Conservation (phyloP, 805 yeast species). For the Nakazawaea wickerhamii region DNA sequence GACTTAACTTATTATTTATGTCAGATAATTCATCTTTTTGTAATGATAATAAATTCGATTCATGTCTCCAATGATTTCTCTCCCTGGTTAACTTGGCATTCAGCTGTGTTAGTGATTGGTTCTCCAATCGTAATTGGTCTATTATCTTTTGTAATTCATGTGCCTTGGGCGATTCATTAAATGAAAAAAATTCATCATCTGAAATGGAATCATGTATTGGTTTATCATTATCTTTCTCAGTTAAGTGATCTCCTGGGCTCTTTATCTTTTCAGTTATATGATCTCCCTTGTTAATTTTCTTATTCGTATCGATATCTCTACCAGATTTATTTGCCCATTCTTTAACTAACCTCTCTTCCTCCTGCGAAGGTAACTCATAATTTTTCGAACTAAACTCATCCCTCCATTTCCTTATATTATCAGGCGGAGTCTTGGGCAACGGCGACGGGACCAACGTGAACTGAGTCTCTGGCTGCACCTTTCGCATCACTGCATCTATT, state of each 20-base stretch:
- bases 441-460: slow-evolving; percentile 8
- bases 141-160: background rate
- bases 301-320: too few species aligned
- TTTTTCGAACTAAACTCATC: background rate
- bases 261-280: background rate
- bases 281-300: too few species aligned
- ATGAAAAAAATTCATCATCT: too few species aligned
- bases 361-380: slow-evolving; percentile 11
- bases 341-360: slow-evolving; percentile 6
- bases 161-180: too few species aligned
- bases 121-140: background rate
- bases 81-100: background rate
- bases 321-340: background rate
- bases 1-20: background rate
- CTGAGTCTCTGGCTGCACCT: background rate
- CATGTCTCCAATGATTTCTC: slow-evolving; percentile 3
- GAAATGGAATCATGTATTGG: too few species aligned
- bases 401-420: slow-evolving; percentile 8
- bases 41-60: background rate
- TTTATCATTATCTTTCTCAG: too few species aligned
- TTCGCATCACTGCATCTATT: slow-evolving; percentile 11
- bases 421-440: slow-evolving; percentile 10
- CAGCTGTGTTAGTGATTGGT: background rate
- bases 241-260: background rate
- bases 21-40: background rate